These are phyloP conservation scores for Fagus crenata DNA, from an alignment of 306 rosid genomes.

Conservation along the genomic window DNA sequence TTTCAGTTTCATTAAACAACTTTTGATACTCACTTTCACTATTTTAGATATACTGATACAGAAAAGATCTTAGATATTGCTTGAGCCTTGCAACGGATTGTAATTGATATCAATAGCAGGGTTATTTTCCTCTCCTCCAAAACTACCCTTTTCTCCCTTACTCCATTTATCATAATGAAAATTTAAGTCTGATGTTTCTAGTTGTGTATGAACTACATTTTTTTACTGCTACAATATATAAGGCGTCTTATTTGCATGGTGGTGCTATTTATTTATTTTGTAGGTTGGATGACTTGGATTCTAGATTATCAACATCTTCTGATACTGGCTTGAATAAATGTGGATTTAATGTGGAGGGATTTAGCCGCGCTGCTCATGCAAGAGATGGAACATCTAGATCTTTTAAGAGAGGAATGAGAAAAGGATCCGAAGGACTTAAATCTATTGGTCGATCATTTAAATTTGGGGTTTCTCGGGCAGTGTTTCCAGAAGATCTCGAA, in stretches of 20 bases:
- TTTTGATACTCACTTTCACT: neutral
- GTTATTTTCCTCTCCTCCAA: slow-evolving; percentile 1
- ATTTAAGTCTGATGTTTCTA: slow-evolving; percentile 22
- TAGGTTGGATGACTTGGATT: slow-evolving; percentile 88
- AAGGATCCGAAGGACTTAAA: slow-evolving; percentile 93
- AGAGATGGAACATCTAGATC: slow-evolving; percentile 73
- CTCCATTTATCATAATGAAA: slow-evolving; percentile 19
- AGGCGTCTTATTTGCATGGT: slow-evolving; percentile 30
- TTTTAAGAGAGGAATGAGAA: slow-evolving; percentile 83
- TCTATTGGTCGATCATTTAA: slow-evolving; percentile 84
- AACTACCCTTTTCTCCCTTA: slow-evolving; percentile 10
- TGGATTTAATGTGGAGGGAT: slow-evolving; percentile 69
- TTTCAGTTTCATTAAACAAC: neutral
- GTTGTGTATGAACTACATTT: slow-evolving; percentile 8
- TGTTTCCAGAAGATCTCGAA: slow-evolving; percentile 93
- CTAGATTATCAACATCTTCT: slow-evolving; percentile 68
- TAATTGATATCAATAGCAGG: neutral
- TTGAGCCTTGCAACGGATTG: neutral
- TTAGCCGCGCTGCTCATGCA: slow-evolving; percentile 52
- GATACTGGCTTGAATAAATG: slow-evolving; percentile 61
- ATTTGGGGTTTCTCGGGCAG: slow-evolving; percentile 84
- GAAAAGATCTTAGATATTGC: neutral
- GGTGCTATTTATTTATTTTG: slow-evolving; percentile 27
- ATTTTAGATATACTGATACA: neutral
- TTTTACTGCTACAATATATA: slow-evolving; percentile 22